These are phyloP conservation scores for Austroboletus rostrupii DNA, from an alignment of 1,284 basidiomycete genomes.

Conservation along the genomic window DNA sequence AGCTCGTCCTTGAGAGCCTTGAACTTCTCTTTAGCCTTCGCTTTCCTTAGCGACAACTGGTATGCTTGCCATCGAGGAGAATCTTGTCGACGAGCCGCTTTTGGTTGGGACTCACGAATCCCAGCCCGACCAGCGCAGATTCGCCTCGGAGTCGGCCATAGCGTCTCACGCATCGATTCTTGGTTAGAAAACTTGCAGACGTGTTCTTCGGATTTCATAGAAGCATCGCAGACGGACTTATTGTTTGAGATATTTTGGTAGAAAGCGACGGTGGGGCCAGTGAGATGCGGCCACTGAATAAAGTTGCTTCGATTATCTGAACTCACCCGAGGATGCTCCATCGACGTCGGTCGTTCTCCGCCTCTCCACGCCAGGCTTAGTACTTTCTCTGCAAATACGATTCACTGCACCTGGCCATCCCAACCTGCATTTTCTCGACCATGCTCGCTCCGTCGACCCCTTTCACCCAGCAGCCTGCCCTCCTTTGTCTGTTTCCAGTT, in stretches of 20 bases:
- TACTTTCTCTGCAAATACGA: slow-evolving; percentile 4
- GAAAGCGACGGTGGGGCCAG: slow-evolving; percentile 66
- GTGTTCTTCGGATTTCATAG: slow-evolving; percentile 66
- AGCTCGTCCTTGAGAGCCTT: slow-evolving; percentile 65
- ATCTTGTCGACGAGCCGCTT: slow-evolving; percentile 72
- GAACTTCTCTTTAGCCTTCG: slow-evolving; percentile 50
- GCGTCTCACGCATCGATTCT: slow-evolving; percentile 68
- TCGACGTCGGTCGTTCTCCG: not conserved
- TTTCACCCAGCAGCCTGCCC: slow-evolving; percentile 23
- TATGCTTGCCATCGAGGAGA: slow-evolving; percentile 71
- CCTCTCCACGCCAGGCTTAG: not conserved
- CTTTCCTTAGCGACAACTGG: slow-evolving; percentile 64
- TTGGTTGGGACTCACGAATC: slow-evolving; percentile 61
- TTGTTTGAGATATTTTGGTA: slow-evolving; percentile 80
- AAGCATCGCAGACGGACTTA: slow-evolving; percentile 73
- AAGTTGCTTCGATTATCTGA: not conserved
- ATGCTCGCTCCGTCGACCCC: slow-evolving; percentile 12
- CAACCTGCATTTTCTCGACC: slow-evolving; percentile 14
- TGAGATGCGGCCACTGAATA: no score
- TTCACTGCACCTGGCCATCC: slow-evolving; percentile 11
- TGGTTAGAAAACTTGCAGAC: slow-evolving; percentile 67
- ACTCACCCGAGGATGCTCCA: not conserved
- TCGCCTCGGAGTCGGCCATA: slow-evolving; percentile 64
- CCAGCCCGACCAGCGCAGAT: slow-evolving; percentile 57
- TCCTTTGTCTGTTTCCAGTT: slow-evolving; percentile 20